Percentiles rank a stretch among this genome's conserved stretches.
These are phyloP conservation scores for Calvatia gigantea DNA, from an alignment of 768 basidiomycete genomes.

Conservation along the genomic window DNA sequence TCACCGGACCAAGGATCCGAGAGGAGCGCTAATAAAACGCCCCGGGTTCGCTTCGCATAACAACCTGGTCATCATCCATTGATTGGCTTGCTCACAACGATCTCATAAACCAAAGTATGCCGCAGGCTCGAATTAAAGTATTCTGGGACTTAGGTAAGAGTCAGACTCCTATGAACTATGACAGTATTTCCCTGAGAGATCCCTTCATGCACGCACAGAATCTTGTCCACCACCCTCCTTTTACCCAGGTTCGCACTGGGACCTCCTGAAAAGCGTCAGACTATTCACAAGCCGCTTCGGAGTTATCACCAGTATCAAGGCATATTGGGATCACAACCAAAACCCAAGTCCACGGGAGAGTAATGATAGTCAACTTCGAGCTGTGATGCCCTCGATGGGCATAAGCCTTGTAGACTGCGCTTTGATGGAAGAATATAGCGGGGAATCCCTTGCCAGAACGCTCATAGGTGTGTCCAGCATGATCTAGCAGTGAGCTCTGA, in stretches of 20 bases:
- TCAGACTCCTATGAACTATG: neutral
- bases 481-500: neutral
- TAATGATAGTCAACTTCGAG: neutral
- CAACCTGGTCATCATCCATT: neutral
- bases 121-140: conserved; percentile 3
- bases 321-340: conserved; percentile 10
- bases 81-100: too few species aligned
- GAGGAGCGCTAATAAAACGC: too few species aligned
- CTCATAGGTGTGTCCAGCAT: neutral
- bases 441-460: neutral
- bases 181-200: neutral
- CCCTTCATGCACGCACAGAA: too few species aligned
- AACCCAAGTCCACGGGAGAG: neutral
- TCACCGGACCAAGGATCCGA: too few species aligned
- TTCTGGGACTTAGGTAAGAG: conserved; percentile 16
- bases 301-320: conserved; percentile 10
- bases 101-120: neutral
- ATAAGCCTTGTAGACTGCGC: conserved; percentile 3
- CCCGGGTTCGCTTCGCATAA: too few species aligned
- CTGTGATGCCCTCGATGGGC: conserved; percentile 6
- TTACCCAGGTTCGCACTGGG: conserved; percentile 8
- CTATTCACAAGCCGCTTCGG: conserved; percentile 4
- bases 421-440: neutral
- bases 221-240: conserved; percentile 5
- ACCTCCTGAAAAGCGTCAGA: conserved; percentile 1